Evolutionary conservation across 2,329 filamentous ascomycete genomes (phyloP).

Genomic region (Fusarium miscanthi): DNA sequence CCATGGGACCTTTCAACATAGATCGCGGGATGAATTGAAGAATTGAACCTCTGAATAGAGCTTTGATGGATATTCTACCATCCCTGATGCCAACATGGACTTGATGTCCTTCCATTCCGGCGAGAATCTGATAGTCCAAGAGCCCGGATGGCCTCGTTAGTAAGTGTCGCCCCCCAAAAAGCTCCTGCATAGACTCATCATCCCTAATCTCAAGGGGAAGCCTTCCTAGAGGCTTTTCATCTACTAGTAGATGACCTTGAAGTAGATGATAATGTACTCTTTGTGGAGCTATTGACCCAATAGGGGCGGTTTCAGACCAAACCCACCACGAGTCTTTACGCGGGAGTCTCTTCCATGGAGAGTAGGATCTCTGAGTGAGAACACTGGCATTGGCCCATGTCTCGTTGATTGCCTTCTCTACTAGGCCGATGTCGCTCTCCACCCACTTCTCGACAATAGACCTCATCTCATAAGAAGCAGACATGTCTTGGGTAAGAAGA

Average conservation of each 20-base stretch:
- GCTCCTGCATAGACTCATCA: slow-evolving; percentile 54
- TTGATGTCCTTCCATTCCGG: slow-evolving; percentile 18
- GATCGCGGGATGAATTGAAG: slow-evolving; percentile 51
- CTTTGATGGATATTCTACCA: slow-evolving; percentile 56
- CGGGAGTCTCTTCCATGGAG: slow-evolving; percentile 1
- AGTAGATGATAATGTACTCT: slow-evolving; percentile 50
- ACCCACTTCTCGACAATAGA: slow-evolving; percentile 8
- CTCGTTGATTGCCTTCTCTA: slow-evolving; percentile 43
- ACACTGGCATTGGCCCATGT: slow-evolving; percentile 12
- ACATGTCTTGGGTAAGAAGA: slow-evolving; percentile 39
- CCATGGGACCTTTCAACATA: slow-evolving; percentile 41
- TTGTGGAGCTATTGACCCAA: slow-evolving; percentile 18
- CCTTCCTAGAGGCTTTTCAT: slow-evolving; percentile 52
- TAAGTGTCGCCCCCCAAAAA: slow-evolving; percentile 66
- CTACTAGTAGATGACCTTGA: slow-evolving; percentile 51
- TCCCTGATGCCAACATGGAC: slow-evolving; percentile 66
- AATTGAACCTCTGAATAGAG: slow-evolving; percentile 35
- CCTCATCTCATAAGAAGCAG: slow-evolving; percentile 16
- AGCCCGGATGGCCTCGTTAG: slow-evolving; percentile 63
- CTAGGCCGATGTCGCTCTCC: slow-evolving; percentile 11
- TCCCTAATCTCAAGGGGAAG: slow-evolving; percentile 64
- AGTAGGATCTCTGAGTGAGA: not conserved
- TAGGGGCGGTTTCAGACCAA: not conserved
- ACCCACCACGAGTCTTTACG: slow-evolving; percentile 9
- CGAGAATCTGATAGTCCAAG: slow-evolving; percentile 62